Percentiles rank a stretch among this genome's conserved stretches.
Conservation (phyloP, 2,329 filamentous ascomycete genomes). For the Nectriaceae sp. region DNA sequence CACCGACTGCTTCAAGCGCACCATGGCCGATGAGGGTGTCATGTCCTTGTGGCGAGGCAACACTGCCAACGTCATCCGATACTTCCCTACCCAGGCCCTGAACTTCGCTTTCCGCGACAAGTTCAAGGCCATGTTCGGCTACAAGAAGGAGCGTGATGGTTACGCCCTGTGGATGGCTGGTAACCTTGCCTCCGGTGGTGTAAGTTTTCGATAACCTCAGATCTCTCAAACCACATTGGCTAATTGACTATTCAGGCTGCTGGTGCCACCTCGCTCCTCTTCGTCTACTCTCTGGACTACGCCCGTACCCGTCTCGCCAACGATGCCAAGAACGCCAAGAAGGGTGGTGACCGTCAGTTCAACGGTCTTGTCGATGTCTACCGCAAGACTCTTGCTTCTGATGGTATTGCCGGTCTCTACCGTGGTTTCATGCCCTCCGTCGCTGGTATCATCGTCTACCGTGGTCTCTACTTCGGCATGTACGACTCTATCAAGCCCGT, state of each 20-base stretch:
- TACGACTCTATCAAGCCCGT: slow-evolving; percentile 99
- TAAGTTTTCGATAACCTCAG: slow-evolving; percentile 52
- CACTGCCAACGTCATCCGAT: slow-evolving; percentile 99
- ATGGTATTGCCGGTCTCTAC: slow-evolving; percentile 99
- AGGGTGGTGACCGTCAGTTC: slow-evolving; percentile 98
- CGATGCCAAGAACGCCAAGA: slow-evolving; percentile 98
- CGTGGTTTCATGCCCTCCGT: slow-evolving; percentile 99
- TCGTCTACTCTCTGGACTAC: slow-evolving; percentile 99
- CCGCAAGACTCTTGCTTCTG: slow-evolving; percentile 98
- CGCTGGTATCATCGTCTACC: slow-evolving; percentile 99
- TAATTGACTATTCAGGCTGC: slow-evolving; percentile 47
- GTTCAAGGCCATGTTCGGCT: slow-evolving; percentile 99
- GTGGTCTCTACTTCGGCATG: slow-evolving; percentile 99
- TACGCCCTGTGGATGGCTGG: slow-evolving; percentile 99
- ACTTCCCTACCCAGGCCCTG: slow-evolving; percentile 99
- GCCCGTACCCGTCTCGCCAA: slow-evolving; percentile 99
- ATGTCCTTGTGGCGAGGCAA: slow-evolving; percentile 98
- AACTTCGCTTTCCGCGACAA: slow-evolving; percentile 99
- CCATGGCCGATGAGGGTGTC: slow-evolving; percentile 86
- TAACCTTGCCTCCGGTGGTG: slow-evolving; percentile 99
- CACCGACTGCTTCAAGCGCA: slow-evolving; percentile 91
- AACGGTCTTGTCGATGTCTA: slow-evolving; percentile 99
- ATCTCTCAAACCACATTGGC: background rate
- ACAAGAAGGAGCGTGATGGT: slow-evolving; percentile 99
- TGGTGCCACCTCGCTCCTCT: slow-evolving; percentile 99